Conservation (phyloP, 2,329 filamentous ascomycete species). For the Penicillium brevicompactum region DNA sequence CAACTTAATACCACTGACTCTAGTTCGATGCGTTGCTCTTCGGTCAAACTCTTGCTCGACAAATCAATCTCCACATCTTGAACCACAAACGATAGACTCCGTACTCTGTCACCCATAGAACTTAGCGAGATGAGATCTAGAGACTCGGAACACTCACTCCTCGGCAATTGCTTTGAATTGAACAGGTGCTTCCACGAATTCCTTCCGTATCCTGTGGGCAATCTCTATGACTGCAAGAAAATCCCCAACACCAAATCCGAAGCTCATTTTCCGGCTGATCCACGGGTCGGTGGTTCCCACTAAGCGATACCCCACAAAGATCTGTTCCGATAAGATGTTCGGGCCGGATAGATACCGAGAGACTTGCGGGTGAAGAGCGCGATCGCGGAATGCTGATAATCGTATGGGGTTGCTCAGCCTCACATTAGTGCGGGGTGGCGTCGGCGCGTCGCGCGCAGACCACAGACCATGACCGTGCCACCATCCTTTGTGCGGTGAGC, state of each 20-base stretch:
- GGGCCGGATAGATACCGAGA: no score
- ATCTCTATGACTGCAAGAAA: slow-evolving; percentile 6
- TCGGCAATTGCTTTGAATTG: slow-evolving; percentile 10
- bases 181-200: slow-evolving; percentile 4
- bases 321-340: no score
- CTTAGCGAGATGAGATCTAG: neutral
- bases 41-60: neutral
- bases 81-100: neutral
- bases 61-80: neutral
- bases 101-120: neutral
- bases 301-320: no score
- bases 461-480: no score
- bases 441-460: no score
- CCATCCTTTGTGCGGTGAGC: no score
- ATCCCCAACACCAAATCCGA: slow-evolving; percentile 14
- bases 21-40: neutral
- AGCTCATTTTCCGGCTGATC: slow-evolving; percentile 6
- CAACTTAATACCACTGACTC: neutral
- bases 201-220: neutral
- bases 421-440: no score
- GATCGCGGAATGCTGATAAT: no score
- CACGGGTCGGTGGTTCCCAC: no score
- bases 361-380: no score
- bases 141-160: neutral
- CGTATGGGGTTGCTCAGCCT: no score